Evolutionary conservation across 176 grass and related monocot species (phyloP).

Genomic region (Triticum dicoccoides): DNA sequence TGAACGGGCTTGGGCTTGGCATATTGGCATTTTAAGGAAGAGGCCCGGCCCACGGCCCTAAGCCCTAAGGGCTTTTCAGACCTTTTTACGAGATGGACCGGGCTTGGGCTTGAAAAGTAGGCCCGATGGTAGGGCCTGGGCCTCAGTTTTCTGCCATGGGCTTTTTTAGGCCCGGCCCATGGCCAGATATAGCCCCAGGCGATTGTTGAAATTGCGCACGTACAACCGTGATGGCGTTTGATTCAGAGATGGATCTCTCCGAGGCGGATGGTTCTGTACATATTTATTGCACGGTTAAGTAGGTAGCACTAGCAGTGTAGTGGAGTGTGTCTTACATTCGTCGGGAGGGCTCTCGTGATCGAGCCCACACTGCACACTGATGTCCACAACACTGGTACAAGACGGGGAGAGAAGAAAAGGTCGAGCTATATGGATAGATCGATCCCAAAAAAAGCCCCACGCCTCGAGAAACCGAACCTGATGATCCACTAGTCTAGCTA

Average conservation of each 20-base stretch:
- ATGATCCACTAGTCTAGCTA: conserved; percentile 8
- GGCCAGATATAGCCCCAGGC: no score
- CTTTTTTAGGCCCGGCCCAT: no score
- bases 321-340: not conserved
- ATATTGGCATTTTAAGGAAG: no score
- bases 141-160: no score
- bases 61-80: no score
- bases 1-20: no score
- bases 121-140: no score
- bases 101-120: no score
- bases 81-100: no score
- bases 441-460: conserved; percentile 2
- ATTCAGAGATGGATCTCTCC: not conserved
- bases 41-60: no score
- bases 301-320: not conserved
- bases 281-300: not conserved
- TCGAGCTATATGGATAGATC: not conserved
- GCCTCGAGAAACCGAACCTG: conserved; percentile 21
- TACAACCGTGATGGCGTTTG: not conserved
- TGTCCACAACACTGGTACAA: not conserved
- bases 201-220: no score
- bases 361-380: not conserved
- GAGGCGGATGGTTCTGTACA: not conserved
- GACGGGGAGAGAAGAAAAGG: not conserved
- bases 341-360: not conserved